Evolutionary conservation across 1,284 basidiomycete genomes (phyloP).

Genomic region (Cutaneotrichosporon spelunceum): DNA sequence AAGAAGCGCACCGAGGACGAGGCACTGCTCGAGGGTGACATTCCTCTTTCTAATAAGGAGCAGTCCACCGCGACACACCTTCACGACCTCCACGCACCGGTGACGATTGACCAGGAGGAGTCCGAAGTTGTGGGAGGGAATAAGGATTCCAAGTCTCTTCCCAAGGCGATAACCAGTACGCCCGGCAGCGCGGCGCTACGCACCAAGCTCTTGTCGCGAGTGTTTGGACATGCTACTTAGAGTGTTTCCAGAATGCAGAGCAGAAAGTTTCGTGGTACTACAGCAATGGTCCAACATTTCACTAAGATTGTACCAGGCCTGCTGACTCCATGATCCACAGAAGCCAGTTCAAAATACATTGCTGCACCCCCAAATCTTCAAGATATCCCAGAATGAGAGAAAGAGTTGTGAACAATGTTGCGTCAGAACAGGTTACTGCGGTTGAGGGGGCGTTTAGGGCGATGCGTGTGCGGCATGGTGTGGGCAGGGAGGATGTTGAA

Average conservation of each 20-base stretch:
- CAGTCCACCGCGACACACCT: background rate
- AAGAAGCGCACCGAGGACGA: slow-evolving; percentile 37
- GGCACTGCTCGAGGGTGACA: slow-evolving; percentile 11
- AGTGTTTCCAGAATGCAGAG: background rate
- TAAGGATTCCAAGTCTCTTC: slow-evolving; percentile 26
- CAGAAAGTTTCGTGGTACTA: too few species aligned
- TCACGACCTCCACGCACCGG: background rate
- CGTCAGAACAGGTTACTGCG: too few species aligned
- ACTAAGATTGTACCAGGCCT: too few species aligned
- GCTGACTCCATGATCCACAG: too few species aligned
- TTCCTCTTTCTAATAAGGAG: slow-evolving; percentile 2
- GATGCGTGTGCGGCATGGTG: too few species aligned
- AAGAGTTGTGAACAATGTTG: too few species aligned
- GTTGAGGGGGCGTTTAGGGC: too few species aligned
- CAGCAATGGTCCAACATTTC: too few species aligned
- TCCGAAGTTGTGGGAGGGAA: background rate
- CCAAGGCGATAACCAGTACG: slow-evolving; percentile 37
- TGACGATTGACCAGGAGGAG: background rate
- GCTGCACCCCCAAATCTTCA: too few species aligned
- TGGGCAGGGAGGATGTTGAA: too few species aligned
- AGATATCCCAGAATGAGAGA: too few species aligned
- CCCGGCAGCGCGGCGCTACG: slow-evolving; percentile 43
- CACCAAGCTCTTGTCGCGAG: slow-evolving; percentile 36
- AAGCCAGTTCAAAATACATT: too few species aligned
- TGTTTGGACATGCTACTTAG: slow-evolving; percentile 37